Percentiles rank a stretch among this genome's conserved stretches.
These are phyloP conservation scores for Tulasnella sp. DNA, from an alignment of 768 basidiomycete genomes.

Conservation along the genomic window DNA sequence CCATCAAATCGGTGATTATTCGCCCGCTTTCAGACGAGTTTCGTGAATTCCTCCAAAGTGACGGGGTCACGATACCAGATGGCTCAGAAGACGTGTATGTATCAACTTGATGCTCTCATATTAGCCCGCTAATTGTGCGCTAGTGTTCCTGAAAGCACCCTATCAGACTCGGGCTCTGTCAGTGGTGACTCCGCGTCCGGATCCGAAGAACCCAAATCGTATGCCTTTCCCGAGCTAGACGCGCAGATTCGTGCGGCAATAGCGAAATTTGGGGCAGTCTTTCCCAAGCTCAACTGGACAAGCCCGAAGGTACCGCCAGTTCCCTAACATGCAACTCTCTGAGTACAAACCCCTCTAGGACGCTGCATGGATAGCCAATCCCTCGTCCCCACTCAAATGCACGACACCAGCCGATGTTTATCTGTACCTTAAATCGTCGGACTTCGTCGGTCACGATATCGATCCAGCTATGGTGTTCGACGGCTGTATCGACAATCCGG, in stretches of 20 bases:
- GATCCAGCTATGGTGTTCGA: constrained; percentile 49
- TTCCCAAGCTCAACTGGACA: constrained; percentile 94
- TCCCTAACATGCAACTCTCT: neutral
- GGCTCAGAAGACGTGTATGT: constrained; percentile 69
- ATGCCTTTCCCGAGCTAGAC: constrained; percentile 76
- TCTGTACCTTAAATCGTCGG: constrained; percentile 81
- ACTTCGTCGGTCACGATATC: constrained; percentile 76
- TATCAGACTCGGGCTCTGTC: constrained; percentile 46
- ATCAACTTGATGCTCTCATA: neutral
- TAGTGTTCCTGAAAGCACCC: constrained; percentile 42
- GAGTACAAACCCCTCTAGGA: constrained; percentile 41
- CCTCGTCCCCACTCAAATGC: constrained; percentile 75
- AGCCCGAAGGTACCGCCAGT: constrained; percentile 56
- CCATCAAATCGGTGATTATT: constrained; percentile 63
- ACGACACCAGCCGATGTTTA: constrained; percentile 83
- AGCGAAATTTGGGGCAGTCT: constrained; percentile 61
- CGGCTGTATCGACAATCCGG: constrained; percentile 33
- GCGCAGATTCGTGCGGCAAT: constrained; percentile 51
- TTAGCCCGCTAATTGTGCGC: neutral
- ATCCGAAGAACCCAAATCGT: constrained; percentile 29
- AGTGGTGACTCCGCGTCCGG: constrained; percentile 32
- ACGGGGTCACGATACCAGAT: constrained; percentile 72
- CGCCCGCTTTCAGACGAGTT: constrained; percentile 55
- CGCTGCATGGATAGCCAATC: constrained; percentile 79
- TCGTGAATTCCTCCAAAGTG: constrained; percentile 59